A percentile compares a stretch with the other conserved stretches of the same genome.
Conservation (phyloP, 2,329 filamentous ascomycete species). For the Volutella citrinella region DNA sequence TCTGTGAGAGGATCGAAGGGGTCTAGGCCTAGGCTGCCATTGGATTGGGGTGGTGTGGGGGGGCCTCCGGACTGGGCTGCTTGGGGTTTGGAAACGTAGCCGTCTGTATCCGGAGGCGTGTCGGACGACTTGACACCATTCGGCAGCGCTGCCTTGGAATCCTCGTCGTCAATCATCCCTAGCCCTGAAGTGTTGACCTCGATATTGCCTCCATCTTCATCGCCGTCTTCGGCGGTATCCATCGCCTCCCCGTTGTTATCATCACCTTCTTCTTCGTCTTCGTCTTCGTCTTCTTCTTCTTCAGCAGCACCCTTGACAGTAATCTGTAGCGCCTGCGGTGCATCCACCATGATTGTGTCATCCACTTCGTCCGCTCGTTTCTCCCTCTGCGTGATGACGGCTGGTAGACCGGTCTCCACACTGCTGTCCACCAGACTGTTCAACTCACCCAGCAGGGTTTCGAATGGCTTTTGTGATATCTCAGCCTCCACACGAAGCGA, state of each 20-base stretch:
- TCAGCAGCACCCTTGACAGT: constrained; percentile 36
- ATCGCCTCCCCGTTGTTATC: constrained; percentile 31
- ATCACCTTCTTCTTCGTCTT: constrained; percentile 32
- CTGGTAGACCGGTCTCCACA: constrained; percentile 51
- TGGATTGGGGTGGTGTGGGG: constrained; percentile 66
- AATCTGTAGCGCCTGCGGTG: constrained; percentile 41
- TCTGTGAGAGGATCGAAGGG: constrained; percentile 55
- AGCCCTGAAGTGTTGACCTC: constrained; percentile 44
- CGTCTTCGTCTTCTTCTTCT: constrained; percentile 31
- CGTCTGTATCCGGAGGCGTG: constrained; percentile 48
- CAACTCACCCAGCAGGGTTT: constrained; percentile 69
- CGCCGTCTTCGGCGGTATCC: constrained; percentile 30
- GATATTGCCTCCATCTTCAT: constrained; percentile 39
- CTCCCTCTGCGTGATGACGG: constrained; percentile 34
- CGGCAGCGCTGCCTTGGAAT: constrained; percentile 21
- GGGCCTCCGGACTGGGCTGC: constrained; percentile 43
- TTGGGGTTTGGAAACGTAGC: constrained; percentile 35
- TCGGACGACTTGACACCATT: constrained; percentile 29
- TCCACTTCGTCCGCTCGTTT: constrained; percentile 37
- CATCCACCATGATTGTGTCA: constrained; percentile 53
- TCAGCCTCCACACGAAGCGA: constrained; percentile 81
- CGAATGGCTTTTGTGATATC: constrained; percentile 66
- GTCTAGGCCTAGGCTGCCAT: constrained; percentile 52
- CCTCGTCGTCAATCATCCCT: constrained; percentile 24
- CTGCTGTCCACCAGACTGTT: constrained; percentile 70